Conservation (phyloP, 495 filamentous ascomycete genomes). For the Aspergillus coremiiformis region DNA sequence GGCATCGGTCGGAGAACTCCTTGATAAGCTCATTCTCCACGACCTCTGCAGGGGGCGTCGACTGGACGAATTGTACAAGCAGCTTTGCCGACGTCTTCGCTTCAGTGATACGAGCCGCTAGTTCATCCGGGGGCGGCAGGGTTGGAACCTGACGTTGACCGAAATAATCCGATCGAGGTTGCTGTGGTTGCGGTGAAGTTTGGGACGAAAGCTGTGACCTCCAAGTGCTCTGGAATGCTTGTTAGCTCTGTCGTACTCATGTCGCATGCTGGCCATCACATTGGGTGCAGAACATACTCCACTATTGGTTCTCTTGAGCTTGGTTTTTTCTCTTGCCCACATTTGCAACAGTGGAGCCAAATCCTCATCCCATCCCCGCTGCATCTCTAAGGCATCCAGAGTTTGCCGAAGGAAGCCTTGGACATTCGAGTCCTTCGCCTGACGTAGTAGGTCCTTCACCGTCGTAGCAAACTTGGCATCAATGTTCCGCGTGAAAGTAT, state of each 20-base stretch:
- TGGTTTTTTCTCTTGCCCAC: conserved; percentile 81
- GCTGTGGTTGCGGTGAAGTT: conserved; percentile 1
- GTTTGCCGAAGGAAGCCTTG: conserved; percentile 81
- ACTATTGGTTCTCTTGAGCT: conserved; percentile 8
- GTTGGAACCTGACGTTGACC: conserved; percentile 28
- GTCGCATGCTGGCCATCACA: not conserved
- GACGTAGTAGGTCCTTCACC: conserved; percentile 66
- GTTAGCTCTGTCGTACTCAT: not conserved
- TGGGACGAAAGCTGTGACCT: conserved; percentile 1
- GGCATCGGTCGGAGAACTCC: conserved; percentile 87
- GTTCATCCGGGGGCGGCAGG: conserved; percentile 71
- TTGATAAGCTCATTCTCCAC: conserved; percentile 76
- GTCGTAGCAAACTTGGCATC: conserved; percentile 72
- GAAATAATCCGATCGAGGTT: conserved; percentile 26
- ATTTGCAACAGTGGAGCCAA: conserved; percentile 60
- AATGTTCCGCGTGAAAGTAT: conserved; percentile 77
- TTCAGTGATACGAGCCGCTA: conserved; percentile 79
- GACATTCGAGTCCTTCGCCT: conserved; percentile 65
- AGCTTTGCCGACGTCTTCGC: conserved; percentile 83
- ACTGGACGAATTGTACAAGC: conserved; percentile 79
- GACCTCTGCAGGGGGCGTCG: conserved; percentile 69
- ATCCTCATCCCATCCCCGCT: conserved; percentile 66
- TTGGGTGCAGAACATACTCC: not conserved
- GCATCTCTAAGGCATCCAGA: conserved; percentile 61
- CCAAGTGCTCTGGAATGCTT: conserved; percentile 5